Conservation (phyloP, 495 filamentous ascomycete genomes). For the Lasiosphaeria ovina region DNA sequence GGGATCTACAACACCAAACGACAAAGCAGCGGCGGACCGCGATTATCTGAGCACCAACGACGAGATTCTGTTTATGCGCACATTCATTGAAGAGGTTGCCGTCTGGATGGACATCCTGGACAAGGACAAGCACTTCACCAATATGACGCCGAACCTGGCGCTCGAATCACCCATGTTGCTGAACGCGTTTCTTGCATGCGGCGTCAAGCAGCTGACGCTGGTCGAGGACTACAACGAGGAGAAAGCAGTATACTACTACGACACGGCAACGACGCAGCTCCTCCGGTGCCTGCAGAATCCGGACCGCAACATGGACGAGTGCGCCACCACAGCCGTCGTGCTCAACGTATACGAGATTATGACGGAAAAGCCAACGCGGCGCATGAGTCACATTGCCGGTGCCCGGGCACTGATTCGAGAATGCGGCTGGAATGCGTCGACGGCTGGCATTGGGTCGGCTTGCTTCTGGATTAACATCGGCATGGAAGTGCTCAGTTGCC, state of each 20-base stretch:
- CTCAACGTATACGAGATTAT: constrained; percentile 93
- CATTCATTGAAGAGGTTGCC: constrained; percentile 87
- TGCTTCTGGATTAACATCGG: constrained; percentile 95
- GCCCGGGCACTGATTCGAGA: constrained; percentile 87
- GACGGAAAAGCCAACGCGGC: constrained; percentile 68
- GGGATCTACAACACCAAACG: constrained; percentile 50
- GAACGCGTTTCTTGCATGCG: constrained; percentile 87
- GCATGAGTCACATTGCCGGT: constrained; percentile 85
- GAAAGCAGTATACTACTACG: constrained; percentile 78
- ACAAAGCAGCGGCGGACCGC: constrained; percentile 40
- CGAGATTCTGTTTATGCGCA: constrained; percentile 81
- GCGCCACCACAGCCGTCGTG: constrained; percentile 84
- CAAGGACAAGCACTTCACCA: constrained; percentile 83
- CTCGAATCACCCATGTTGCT: constrained; percentile 85
- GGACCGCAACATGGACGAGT: constrained; percentile 77
- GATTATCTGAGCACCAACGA: constrained; percentile 67
- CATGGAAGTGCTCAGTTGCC: constrained; percentile 83
- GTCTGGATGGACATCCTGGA: constrained; percentile 95
- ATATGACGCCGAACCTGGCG: constrained; percentile 75
- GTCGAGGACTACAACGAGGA: constrained; percentile 72
- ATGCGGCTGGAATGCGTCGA: constrained; percentile 82
- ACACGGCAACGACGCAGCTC: constrained; percentile 73
- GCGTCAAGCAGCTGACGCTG: constrained; percentile 73
- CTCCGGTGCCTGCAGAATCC: constrained; percentile 73
- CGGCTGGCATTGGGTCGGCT: constrained; percentile 75